These are phyloP conservation scores for Linnemannia schmuckeri DNA, from an alignment of 192 early-diverging fungal species.

Conservation along the genomic window DNA sequence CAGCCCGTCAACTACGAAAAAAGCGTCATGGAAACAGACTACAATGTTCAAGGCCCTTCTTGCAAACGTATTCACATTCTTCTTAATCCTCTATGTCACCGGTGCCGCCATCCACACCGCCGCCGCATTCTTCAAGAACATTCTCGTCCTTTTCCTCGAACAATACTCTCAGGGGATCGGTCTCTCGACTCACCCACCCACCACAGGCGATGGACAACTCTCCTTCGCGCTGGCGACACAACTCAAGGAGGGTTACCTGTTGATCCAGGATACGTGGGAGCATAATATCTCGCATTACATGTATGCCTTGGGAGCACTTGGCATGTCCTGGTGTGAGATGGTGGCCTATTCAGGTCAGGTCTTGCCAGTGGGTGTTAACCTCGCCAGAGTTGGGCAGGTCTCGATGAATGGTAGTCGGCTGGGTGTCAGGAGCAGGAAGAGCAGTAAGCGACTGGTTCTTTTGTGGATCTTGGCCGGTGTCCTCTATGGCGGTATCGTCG, in stretches of 20 bases:
- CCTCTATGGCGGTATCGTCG: conserved; percentile 48
- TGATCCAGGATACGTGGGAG: conserved; percentile 66
- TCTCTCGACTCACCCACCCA: conserved; percentile 38
- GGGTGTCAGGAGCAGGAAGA: conserved; percentile 6
- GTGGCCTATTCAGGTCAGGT: conserved; percentile 60
- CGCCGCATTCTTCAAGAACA: conserved; percentile 46
- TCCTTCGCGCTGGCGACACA: conserved; percentile 27
- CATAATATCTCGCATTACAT: conserved; percentile 66
- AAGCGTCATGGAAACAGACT: neutral
- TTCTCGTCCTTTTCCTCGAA: conserved; percentile 33
- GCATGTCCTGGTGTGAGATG: conserved; percentile 66
- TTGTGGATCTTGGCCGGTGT: conserved; percentile 41
- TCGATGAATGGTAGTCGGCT: neutral
- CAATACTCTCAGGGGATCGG: conserved; percentile 36
- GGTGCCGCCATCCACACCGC: conserved; percentile 35
- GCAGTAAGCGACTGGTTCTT: conserved; percentile 25
- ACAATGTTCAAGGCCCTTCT: conserved; percentile 2
- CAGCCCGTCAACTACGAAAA: neutral
- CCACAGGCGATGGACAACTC: conserved; percentile 27
- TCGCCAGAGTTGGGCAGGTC: conserved; percentile 18
- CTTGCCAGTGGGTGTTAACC: conserved; percentile 6
- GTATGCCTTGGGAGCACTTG: conserved; percentile 64
- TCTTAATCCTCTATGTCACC: conserved; percentile 43
- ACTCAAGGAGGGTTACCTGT: conserved; percentile 57
- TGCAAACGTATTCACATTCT: conserved; percentile 30